Evolutionary conservation across 805 yeast species (phyloP).

Genomic region (Ogataea trehaloabstinens): DNA sequence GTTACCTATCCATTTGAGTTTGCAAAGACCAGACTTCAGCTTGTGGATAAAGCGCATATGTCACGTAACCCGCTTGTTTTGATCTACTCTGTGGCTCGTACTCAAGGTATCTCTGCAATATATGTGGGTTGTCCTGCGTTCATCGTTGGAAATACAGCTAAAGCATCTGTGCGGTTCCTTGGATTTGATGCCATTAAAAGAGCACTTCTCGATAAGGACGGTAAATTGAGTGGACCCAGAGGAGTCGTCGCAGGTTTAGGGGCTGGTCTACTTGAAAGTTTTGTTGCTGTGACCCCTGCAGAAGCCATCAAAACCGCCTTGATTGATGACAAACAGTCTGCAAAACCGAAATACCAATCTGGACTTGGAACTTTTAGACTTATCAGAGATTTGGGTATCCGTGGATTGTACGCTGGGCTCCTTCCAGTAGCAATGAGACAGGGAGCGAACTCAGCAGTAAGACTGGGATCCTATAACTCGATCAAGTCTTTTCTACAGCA

Average conservation of each 20-base stretch:
- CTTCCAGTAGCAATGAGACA: slow-evolving; percentile 93
- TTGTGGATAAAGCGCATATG: slow-evolving; percentile 63
- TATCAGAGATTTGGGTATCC: slow-evolving; percentile 73
- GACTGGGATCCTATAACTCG: slow-evolving; percentile 89
- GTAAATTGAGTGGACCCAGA: slow-evolving; percentile 82
- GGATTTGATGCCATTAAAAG: slow-evolving; percentile 89
- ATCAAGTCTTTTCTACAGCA: slow-evolving; percentile 78
- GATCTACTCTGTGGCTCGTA: slow-evolving; percentile 68
- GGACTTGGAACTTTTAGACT: slow-evolving; percentile 67
- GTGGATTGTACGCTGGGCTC: slow-evolving; percentile 84
- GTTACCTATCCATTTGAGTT: slow-evolving; percentile 95
- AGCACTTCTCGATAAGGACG: slow-evolving; percentile 74
- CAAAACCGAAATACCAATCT: slow-evolving; percentile 72
- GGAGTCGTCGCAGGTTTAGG: slow-evolving; percentile 98
- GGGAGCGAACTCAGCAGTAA: slow-evolving; percentile 92
- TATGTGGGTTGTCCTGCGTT: slow-evolving; percentile 97
- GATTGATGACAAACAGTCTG: slow-evolving; percentile 85
- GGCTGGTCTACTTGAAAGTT: slow-evolving; percentile 90
- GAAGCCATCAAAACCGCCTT: slow-evolving; percentile 95
- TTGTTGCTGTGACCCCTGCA: slow-evolving; percentile 93
- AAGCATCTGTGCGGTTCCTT: slow-evolving; percentile 91
- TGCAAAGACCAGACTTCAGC: slow-evolving; percentile 90
- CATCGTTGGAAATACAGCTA: slow-evolving; percentile 92
- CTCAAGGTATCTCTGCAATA: slow-evolving; percentile 75
- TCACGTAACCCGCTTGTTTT: slow-evolving; percentile 84